These are phyloP conservation scores for Hymenoscyphus occultus DNA, from an alignment of 2,329 filamentous ascomycete genomes.

Conservation along the genomic window DNA sequence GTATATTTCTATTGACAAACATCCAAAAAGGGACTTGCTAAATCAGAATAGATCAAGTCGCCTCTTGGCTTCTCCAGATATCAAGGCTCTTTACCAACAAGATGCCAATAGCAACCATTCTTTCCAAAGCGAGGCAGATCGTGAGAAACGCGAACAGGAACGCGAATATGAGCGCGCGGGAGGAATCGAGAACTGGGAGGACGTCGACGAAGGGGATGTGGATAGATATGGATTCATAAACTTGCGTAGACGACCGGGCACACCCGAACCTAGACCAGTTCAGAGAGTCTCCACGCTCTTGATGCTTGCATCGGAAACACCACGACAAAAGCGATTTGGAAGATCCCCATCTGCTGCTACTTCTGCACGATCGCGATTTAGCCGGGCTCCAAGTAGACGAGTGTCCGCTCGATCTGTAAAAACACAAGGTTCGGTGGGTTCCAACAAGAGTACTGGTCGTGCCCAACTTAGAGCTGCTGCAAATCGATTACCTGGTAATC, in stretches of 20 bases:
- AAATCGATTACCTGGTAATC: slow-evolving; percentile 59
- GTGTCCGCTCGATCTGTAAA: slow-evolving; percentile 57
- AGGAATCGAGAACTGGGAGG: slow-evolving; percentile 65
- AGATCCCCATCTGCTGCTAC: slow-evolving; percentile 29
- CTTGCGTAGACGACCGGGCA: slow-evolving; percentile 41
- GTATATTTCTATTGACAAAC: slow-evolving; percentile 11
- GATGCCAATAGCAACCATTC: slow-evolving; percentile 27
- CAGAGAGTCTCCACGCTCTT: slow-evolving; percentile 35
- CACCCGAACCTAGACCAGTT: slow-evolving; percentile 34
- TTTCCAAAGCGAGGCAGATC: neutral
- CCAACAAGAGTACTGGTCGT: slow-evolving; percentile 48
- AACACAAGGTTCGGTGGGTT: slow-evolving; percentile 42
- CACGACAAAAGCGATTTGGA: slow-evolving; percentile 33
- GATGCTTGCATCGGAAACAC: slow-evolving; percentile 33
- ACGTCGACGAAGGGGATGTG: slow-evolving; percentile 58
- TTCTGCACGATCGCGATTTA: slow-evolving; percentile 18
- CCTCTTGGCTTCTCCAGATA: slow-evolving; percentile 19
- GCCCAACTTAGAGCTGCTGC: slow-evolving; percentile 53
- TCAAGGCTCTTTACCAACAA: slow-evolving; percentile 18
- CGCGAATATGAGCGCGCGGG: slow-evolving; percentile 49
- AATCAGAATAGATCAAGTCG: slow-evolving; percentile 22
- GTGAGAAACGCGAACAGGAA: slow-evolving; percentile 29
- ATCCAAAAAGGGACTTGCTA: slow-evolving; percentile 13
- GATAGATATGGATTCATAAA: slow-evolving; percentile 69
- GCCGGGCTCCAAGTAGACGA: slow-evolving; percentile 50